Evolutionary conservation across 345 rosid species (phyloP), one percentile per base, ranked within the genome.

Genomic region (Heritiera littoralis): DNA sequence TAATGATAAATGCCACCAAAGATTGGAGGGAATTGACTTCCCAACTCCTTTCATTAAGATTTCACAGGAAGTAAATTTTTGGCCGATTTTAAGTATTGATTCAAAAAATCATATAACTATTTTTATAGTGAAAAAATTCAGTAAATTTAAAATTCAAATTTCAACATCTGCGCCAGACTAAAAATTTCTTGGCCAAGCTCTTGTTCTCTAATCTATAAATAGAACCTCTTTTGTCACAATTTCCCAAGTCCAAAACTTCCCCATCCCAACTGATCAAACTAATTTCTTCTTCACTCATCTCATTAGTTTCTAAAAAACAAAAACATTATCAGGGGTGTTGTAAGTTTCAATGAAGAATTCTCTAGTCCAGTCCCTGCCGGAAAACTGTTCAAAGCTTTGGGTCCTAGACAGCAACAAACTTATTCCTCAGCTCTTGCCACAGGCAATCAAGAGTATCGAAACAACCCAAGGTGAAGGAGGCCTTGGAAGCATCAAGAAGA

Each of bases 391-490:
- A 10, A 60, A 23, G 65, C 65, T 60, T 60, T 60, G 38, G 38
- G 65, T 28, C 65, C 14, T 60, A 60, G 38, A 60, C 38, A 4
- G 1, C 35, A 11, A 60, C 38, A 60, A 60, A 10, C 65, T 60
- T 38, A 23, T 60, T 23, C 65, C 65, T 3, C 7, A 60, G 38
- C 65, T 60, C 2, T 9, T 60, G 5, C 65, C 65, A 23, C 65
- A 60, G 9, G 35, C 6, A 9, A 7, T 60, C 7, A 60, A 60
- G 65, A 60, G 65, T 11, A 11, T 60, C 38, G 38, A 60, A 60
- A 60, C 15, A 10, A 60, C 4, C 4, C 2, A 60, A 75, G 90
- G 92, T 20, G 79, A 81, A 30, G 88, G 88, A 9, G 86, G 85
- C 1, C 64, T 83, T 7, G 86, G 86, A 11, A 83, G 66, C 83